Percentiles rank a stretch among this genome's conserved stretches.
These are phyloP conservation scores for Alternaria atra DNA, from an alignment of 2,329 filamentous ascomycete genomes.

Conservation along the genomic window DNA sequence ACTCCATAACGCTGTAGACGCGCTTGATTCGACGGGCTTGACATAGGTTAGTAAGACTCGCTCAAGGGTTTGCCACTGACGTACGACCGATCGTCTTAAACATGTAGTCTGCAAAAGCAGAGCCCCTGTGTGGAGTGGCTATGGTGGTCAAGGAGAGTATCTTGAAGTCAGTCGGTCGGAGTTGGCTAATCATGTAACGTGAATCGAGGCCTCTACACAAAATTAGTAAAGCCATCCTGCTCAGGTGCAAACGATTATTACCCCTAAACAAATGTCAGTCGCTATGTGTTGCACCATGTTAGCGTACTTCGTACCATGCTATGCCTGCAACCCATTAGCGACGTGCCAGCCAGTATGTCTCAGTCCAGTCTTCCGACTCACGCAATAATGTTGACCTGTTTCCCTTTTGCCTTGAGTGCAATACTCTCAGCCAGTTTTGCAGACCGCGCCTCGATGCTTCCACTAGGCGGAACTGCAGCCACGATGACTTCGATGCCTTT, in stretches of 20 bases:
- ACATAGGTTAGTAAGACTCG: conserved; percentile 22
- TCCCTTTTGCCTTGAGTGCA: conserved; percentile 61
- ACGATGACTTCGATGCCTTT: conserved; percentile 70
- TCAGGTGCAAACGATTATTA: conserved; percentile 28
- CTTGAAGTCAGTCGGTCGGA: conserved; percentile 72
- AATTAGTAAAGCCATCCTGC: conserved; percentile 24
- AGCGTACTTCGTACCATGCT: conserved; percentile 54
- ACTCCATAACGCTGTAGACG: conserved; percentile 64
- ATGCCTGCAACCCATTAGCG: conserved; percentile 58
- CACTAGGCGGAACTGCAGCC: conserved; percentile 66
- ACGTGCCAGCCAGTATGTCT: neutral
- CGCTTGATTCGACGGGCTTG: conserved; percentile 59
- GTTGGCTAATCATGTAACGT: conserved; percentile 69
- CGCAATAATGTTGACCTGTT: conserved; percentile 71
- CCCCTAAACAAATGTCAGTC: conserved; percentile 47
- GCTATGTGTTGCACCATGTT: neutral
- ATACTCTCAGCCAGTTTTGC: conserved; percentile 64
- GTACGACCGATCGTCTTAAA: conserved; percentile 66
- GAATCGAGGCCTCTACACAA: conserved; percentile 66
- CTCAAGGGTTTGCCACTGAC: conserved; percentile 37
- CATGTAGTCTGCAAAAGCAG: conserved; percentile 69
- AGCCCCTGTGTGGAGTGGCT: conserved; percentile 69
- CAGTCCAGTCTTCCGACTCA: conserved; percentile 47
- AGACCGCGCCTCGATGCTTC: conserved; percentile 67
- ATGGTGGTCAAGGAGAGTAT: conserved; percentile 75